Evolutionary conservation across 2,329 filamentous ascomycete genomes (phyloP), one percentile per base, ranked within the genome.

Genomic region (Fusarium sororula): DNA sequence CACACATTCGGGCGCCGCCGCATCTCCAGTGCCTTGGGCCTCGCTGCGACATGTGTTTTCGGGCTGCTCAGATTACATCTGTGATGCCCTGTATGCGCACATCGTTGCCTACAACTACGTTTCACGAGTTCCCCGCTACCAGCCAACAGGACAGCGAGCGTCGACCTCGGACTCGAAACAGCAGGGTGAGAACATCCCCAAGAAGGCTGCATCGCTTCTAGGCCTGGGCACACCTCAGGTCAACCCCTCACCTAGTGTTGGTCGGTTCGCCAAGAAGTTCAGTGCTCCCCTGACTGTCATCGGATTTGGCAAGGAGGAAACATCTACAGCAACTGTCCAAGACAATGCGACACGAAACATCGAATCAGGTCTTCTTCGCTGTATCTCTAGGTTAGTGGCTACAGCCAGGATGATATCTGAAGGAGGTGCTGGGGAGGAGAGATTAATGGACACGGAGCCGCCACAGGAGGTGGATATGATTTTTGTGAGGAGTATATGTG

Each of bases 51-150:
- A 85, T 61, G 84, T 90, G 57, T 90, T 91, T 76, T 84, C 86
- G 2, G 75, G 80, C 6, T 88, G 85, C 28, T 85, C 86, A 5
- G 87, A 89, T 69, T 86, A 87, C 73, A 84, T 90, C 11, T 90
- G 88, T 75, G 88, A 90, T 58, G 87, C 88, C 0, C 79, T 91
- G 11, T 90, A 90, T 75, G 89, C 89, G 0, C 88, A 91, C 74
- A 82, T 90, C 14, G 80, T 90, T 8, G 88, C 87, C 0, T 90
- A 88, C 79, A 90, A 90, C 79, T 90, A 90, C 80, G 82, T 90
- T 55, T 81, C 80, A n/a, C 77, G 82, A 42, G 76, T 81, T 32
- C 76, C 77, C 38, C 71, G 76, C 65, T 68, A 63, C 56, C 70
- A 80, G 13, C 53, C 75, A 13, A 61, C 75, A 17, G 66, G 65